A percentile compares a stretch with the other conserved stretches of the same genome.
Conservation (phyloP, 495 filamentous ascomycete genomes). For the Penicillium fimorum region DNA sequence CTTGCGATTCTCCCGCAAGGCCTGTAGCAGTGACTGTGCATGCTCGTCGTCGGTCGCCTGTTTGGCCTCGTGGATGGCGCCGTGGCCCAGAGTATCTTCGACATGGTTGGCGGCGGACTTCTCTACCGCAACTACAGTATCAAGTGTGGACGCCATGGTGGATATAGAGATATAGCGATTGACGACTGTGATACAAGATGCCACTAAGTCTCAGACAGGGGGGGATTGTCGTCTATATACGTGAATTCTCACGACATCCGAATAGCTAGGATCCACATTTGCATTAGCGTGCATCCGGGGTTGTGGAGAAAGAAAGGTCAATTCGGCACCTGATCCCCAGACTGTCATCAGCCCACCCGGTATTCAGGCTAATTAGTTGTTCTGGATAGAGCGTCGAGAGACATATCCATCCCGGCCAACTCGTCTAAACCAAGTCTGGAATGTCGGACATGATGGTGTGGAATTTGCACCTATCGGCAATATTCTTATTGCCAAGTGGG, state of each 20-base stretch:
- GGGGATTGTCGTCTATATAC: constrained; percentile 12
- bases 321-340: neutral
- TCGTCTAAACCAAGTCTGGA: constrained; percentile 10
- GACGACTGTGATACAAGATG: neutral
- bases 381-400: neutral
- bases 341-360: neutral
- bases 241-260: neutral
- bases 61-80: constrained; percentile 31
- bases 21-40: constrained; percentile 30
- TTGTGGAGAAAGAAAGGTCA: constrained; percentile 16
- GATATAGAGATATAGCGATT: neutral
- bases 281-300: constrained; percentile 6
- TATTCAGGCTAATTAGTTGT: constrained; percentile 19
- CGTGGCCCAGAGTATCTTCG: constrained; percentile 25
- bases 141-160: constrained; percentile 14
- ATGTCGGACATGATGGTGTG: neutral
- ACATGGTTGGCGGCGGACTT: constrained; percentile 30
- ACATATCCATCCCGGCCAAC: neutral
- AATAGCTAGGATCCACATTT: constrained; percentile 1
- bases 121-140: constrained; percentile 24
- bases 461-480: constrained; percentile 27
- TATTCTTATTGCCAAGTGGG: neutral
- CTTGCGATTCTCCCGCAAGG: constrained; percentile 44
- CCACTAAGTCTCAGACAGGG: neutral
- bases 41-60: constrained; percentile 37